Conservation (phyloP, 176 grass and related monocot genomes). For the Puccinellia tenuiflora region DNA sequence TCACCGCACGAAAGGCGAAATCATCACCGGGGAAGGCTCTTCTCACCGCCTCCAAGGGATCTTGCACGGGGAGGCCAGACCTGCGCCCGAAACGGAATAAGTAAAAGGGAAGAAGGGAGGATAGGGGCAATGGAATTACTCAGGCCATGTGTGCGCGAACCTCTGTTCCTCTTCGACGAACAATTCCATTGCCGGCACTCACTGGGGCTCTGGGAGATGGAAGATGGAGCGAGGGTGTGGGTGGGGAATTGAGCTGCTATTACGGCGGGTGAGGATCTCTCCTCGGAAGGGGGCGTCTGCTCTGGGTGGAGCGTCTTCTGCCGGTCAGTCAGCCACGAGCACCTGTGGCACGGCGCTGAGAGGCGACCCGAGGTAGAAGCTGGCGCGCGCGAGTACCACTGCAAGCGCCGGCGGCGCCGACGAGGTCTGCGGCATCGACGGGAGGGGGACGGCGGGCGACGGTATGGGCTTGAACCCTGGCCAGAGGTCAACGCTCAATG, state of each 20-base stretch:
- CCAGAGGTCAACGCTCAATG: too few species aligned
- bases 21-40: neutral
- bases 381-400: neutral
- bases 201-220: neutral
- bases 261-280: neutral
- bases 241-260: neutral
- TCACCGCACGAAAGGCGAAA: neutral
- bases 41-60: neutral
- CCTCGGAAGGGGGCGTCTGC: neutral
- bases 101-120: neutral
- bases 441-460: neutral
- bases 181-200: neutral
- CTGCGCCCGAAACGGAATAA: neutral
- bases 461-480: neutral
- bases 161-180: neutral
- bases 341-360: neutral
- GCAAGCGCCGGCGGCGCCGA: neutral
- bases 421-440: neutral
- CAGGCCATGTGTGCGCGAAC: neutral
- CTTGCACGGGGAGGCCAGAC: neutral
- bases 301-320: neutral
- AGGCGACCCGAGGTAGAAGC: neutral
- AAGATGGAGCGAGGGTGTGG: neutral
- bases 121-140: neutral
- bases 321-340: neutral